Base-by-base conservation (phyloP, 345 rosid species). In the Bretschneidera sinensis region DNA sequence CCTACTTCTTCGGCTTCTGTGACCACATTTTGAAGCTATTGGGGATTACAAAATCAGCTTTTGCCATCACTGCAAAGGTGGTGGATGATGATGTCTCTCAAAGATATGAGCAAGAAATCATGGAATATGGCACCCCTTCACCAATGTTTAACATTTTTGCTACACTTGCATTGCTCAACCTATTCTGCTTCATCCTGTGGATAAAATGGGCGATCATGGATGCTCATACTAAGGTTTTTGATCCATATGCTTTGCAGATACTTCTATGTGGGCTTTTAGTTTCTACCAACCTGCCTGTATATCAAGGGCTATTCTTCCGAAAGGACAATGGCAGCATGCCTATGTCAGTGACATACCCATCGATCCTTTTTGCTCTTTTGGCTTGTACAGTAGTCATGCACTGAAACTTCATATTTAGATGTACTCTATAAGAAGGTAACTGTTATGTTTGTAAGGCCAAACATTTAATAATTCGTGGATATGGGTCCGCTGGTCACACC, bases 311-410 rank as follows among this genome's bases (percentile, higher is more conserved):
- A 52, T 72, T 80, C 65, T 9, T 72, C 6, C 59, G 76, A 47
- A 76, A 63, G 51, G 88, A 80, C 35, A 55, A 48, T 50, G 88
- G 85, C 10, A 70, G 52, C 21, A 55, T 83, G 73, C 81, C 81
- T 10, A n/a, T 17, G 25, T 74, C 71, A n/a, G 51, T 69, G 17
- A 24, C 67, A 7, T 51, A 57, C 43, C 56, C 16, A 34, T 69
- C 83, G 9, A 55, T 61, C 15, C 24, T 65, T n/a, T 64, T 64
- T 10, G 75, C 79, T 25, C 54, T 74, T 25, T 15, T 75, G 18
- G 68, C 65, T 21, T 77, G 76, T 51, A 20, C 64, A 20, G n/a
- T 71, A 5, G 70, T 67, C 48, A 35, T 58, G 49, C 35, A n/a
- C n/a, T n/a, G n/a, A n/a, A n/a, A n/a, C n/a, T n/a, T n/a, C n/a